Base-by-base conservation (phyloP, 768 basidiomycete genomes). In the Suillus lakei region DNA sequence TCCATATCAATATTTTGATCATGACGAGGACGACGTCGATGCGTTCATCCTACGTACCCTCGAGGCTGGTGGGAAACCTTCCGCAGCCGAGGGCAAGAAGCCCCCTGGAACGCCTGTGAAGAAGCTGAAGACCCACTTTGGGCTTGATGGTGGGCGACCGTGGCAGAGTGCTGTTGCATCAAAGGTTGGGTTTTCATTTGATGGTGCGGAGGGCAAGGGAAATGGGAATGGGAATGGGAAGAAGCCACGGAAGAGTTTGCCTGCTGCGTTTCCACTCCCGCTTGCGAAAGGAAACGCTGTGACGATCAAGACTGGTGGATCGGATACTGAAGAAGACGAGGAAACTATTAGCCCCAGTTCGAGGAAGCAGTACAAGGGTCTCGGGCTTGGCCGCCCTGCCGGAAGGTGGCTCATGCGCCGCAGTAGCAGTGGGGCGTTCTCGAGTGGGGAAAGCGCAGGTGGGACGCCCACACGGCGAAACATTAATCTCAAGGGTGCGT, bases 71-170 rank as follows among this genome's bases (percentile, higher is more conserved):
- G 81, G 84, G 16, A 90, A 88, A 66, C 81, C 80, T 3, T 76
- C 81, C 36, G 69, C 75, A 58, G 75, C 76, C 41, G 75, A 78
- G 64, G 72, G 74, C 21, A 93, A 91, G 82, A 88, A 83, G 63
- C 85, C 86, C 7, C 92, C 92, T 1, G 91, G 90, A 0, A 94
- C 92, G 16, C 92, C 92, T 1, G 90, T 92, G n/a, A 94, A 94
- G 82, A 88, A 83, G 72, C 75, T 82, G 64, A 89, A 89, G 77
- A 88, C 86, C 26, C 82, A 84, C 46, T 82, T 85, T 71, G 58
- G 58, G 18, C 78, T 89, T 41, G 80, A 82, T 34, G 81, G 81
- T 65, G 84, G 86, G 59, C 82, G 91, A 12, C 91, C 89, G 5
- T 93, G 91, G 91, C 91, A 92, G 74, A 93, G 92, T 71, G 91